phyloP scores from a whole-genome alignment of 257 asterid genomes.

The Euphrasia confusa region DNA sequence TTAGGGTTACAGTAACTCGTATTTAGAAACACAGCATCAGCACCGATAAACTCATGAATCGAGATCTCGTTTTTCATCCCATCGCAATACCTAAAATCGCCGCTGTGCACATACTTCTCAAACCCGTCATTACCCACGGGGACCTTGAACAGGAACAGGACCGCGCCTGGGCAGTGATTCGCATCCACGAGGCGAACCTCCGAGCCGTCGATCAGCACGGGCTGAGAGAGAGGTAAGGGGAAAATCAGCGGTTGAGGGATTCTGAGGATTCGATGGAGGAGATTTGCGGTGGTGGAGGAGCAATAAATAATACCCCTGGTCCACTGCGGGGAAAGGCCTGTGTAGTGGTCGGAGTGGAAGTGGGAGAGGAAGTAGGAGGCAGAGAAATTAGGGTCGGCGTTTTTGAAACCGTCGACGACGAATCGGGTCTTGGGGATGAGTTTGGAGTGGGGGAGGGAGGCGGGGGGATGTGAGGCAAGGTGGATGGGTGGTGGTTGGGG shows the following conservation, averaged over 20 bases:
- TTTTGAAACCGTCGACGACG: slow-evolving; percentile 71
- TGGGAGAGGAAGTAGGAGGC: slow-evolving; percentile 86
- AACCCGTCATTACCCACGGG: slow-evolving; percentile 33
- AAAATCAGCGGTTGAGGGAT: slow-evolving; percentile 51
- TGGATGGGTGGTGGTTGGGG: slow-evolving; percentile 31
- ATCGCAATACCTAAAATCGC: slow-evolving; percentile 70
- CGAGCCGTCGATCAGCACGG: slow-evolving; percentile 54
- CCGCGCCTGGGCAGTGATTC: slow-evolving; percentile 97
- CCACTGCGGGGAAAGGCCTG: slow-evolving; percentile 78
- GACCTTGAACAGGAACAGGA: slow-evolving; percentile 71
- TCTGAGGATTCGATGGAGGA: slow-evolving; percentile 54
- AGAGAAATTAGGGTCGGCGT: slow-evolving; percentile 55
- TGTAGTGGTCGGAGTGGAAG: slow-evolving; percentile 93
- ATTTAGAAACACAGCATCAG: slow-evolving; percentile 80
- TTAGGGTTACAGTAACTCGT: slow-evolving; percentile 90
- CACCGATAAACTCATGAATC: slow-evolving; percentile 56
- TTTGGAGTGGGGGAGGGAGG: slow-evolving; percentile 57
- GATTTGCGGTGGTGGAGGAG: slow-evolving; percentile 63
- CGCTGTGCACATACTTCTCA: slow-evolving; percentile 85
- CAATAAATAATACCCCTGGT: slow-evolving; percentile 66
- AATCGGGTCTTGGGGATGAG: slow-evolving; percentile 82
- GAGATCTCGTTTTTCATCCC: slow-evolving; percentile 49
- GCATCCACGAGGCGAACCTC: slow-evolving; percentile 67
- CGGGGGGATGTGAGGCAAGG: slow-evolving; percentile 40
- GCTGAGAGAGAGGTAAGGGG: slow-evolving; percentile 42